Evolutionary conservation across 805 yeast genomes (phyloP).

Genomic region (Ogataea philodendri): DNA sequence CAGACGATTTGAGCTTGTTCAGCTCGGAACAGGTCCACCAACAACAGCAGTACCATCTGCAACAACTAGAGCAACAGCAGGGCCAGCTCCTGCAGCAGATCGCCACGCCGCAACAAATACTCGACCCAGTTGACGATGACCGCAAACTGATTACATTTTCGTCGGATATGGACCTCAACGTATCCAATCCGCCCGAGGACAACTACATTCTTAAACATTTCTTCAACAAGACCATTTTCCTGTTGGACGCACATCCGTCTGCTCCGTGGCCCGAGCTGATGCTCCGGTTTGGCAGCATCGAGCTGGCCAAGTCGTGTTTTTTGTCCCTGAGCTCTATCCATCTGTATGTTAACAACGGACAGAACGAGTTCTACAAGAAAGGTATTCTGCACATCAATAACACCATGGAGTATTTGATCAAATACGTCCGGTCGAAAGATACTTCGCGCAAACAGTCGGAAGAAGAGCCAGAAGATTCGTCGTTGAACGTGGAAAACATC

Average conservation of each 20-base stretch:
- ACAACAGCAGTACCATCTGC: slow-evolving; percentile 19
- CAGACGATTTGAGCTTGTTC: slow-evolving; percentile 18
- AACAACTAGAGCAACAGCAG: slow-evolving; percentile 20
- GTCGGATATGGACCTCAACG: slow-evolving; percentile 6
- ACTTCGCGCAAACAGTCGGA: slow-evolving; percentile 14
- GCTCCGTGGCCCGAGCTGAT: slow-evolving; percentile 63
- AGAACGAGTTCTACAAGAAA: slow-evolving; percentile 47
- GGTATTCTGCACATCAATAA: slow-evolving; percentile 55
- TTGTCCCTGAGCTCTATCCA: slow-evolving; percentile 56
- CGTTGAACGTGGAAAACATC: slow-evolving; percentile 34
- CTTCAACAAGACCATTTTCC: slow-evolving; percentile 50
- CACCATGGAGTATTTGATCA: slow-evolving; percentile 54
- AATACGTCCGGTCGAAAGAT: slow-evolving; percentile 37
- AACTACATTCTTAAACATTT: slow-evolving; percentile 55
- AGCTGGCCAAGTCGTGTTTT: slow-evolving; percentile 57
- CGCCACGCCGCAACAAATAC: slow-evolving; percentile 11
- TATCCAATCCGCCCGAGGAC: slow-evolving; percentile 43
- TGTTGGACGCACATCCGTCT: slow-evolving; percentile 58
- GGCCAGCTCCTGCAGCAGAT: slow-evolving; percentile 21
- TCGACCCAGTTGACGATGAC: slow-evolving; percentile 5
- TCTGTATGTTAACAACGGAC: slow-evolving; percentile 54
- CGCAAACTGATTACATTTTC: slow-evolving; percentile 6
- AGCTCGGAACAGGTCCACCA: slow-evolving; percentile 17
- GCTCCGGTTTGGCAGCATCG: slow-evolving; percentile 54
- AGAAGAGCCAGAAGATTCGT: slow-evolving; percentile 13